These are phyloP conservation scores for Caryopteris hybrid DNA, from an alignment of 305 asterid species.

Conservation along the genomic window DNA sequence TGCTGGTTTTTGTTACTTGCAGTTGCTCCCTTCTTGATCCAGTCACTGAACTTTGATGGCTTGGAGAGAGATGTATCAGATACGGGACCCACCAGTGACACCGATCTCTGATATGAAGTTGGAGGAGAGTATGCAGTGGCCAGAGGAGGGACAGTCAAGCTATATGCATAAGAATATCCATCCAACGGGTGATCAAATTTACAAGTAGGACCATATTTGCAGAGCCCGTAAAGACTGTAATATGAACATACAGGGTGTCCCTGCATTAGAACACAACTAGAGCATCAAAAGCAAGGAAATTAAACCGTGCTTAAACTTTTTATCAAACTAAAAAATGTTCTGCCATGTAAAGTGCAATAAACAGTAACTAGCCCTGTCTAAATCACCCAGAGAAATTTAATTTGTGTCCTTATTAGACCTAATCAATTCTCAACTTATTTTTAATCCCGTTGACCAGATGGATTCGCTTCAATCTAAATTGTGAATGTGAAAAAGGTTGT, in stretches of 20 bases:
- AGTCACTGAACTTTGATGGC: slow-evolving; percentile 27
- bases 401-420: no score
- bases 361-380: no score
- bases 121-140: slow-evolving; percentile 26
- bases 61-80: slow-evolving; percentile 29
- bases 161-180: slow-evolving; percentile 40
- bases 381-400: no score
- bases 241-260: slow-evolving; percentile 50
- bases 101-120: slow-evolving; percentile 21
- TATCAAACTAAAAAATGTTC: no score
- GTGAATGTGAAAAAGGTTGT: not conserved
- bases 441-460: no score
- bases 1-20: slow-evolving; percentile 23
- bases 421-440: no score
- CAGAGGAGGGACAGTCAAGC: slow-evolving; percentile 32
- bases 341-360: no score
- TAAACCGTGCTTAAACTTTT: not conserved
- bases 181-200: slow-evolving; percentile 60
- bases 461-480: not conserved
- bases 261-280: slow-evolving; percentile 29
- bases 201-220: slow-evolving; percentile 67
- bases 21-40: slow-evolving; percentile 40
- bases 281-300: not conserved
- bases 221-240: slow-evolving; percentile 47
- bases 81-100: slow-evolving; percentile 14